Evolutionary conservation across 208 protist species (phyloP), one percentile per base, ranked within the genome.

Genomic region (Leishmania arabica): DNA sequence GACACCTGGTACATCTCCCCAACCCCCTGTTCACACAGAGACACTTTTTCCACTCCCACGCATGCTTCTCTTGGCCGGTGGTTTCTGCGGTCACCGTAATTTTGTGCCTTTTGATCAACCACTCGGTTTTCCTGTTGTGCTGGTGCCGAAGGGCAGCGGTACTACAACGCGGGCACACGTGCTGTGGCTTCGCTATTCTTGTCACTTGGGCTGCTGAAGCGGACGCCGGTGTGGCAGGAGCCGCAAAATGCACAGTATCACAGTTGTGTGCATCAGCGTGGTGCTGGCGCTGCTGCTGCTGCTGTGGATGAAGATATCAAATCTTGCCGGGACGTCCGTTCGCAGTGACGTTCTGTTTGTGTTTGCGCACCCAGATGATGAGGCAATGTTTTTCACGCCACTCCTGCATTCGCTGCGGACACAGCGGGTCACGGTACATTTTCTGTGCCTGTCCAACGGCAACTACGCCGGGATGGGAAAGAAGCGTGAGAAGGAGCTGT

Each of bases 401-500:
- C 77, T 96, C 34, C 79, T 98, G 51, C 75, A 87, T 53, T 77
- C 86, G 56, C 76, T 96, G n/a, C 87, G 68, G 51, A 58, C 31
- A 24, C 83, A 85, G 53, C 82, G 69, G 47, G 79, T 95, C 58
- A 73, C 75, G 3, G 79, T 97, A 2, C 90, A 96, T 73, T 91
- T 99, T n/a, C 87, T 99, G 72, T 99, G 98, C 80, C 82, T 99
- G 21, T 99, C 97, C 6, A 99, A 88, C 74, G 98, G 98, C 77
- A 95, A 98, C 81, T 88, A 79, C 47, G 83, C 88, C 24, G 96
- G 96, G 2, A 68, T 94, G 7, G 98, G 98, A 19, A 80, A 88
- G 58, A 74, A 84, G 71, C 92, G 98, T 34, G 87, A 90, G 60
- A 86, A 89, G 73, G 98, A 99, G 84, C 85, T 99, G n/a, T 69